Evolutionary conservation across 768 basidiomycete species (phyloP).

Genomic region (Sarcomyxa edulis): DNA sequence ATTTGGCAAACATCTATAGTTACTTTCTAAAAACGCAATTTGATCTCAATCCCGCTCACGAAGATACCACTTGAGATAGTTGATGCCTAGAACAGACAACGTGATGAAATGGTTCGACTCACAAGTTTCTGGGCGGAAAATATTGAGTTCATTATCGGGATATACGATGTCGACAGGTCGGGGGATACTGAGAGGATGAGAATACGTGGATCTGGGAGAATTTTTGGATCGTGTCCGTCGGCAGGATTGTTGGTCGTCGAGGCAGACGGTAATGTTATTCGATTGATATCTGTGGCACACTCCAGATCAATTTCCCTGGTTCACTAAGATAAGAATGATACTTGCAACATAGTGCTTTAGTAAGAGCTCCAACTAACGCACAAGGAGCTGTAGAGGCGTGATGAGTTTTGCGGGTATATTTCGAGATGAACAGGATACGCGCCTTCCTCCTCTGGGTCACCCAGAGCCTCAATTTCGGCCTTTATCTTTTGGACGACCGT

Average conservation of each 20-base stretch:
- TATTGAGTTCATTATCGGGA: constrained; percentile 98
- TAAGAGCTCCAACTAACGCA: constrained; percentile 82
- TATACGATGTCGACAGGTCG: constrained; percentile 85
- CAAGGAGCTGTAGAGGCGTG: constrained; percentile 47
- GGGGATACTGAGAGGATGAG: constrained; percentile 88
- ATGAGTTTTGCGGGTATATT: constrained; percentile 10
- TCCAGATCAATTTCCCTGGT: constrained; percentile 4
- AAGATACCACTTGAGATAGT: too few species aligned
- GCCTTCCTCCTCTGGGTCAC: constrained; percentile 48
- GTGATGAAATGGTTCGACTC: constrained; percentile 19
- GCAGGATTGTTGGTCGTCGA: constrained; percentile 21
- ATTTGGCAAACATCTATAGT: constrained; percentile 96
- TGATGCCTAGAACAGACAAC: constrained; percentile 7
- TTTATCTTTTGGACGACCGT: constrained; percentile 57
- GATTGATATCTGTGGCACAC: constrained; percentile 32
- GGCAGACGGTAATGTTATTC: constrained; percentile 25
- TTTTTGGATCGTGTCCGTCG: constrained; percentile 23
- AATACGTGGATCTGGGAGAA: constrained; percentile 32
- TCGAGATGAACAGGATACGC: constrained; percentile 12
- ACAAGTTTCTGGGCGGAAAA: constrained; percentile 98
- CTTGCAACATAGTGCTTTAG: constrained; percentile 89
- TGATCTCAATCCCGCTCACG: too few species aligned
- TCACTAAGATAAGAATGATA: constrained; percentile 11
- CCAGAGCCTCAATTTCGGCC: constrained; percentile 53
- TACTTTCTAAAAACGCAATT: constrained; percentile 64